phyloP scores from a whole-genome alignment of 805 yeast species.

The Brettanomyces nanus region DNA sequence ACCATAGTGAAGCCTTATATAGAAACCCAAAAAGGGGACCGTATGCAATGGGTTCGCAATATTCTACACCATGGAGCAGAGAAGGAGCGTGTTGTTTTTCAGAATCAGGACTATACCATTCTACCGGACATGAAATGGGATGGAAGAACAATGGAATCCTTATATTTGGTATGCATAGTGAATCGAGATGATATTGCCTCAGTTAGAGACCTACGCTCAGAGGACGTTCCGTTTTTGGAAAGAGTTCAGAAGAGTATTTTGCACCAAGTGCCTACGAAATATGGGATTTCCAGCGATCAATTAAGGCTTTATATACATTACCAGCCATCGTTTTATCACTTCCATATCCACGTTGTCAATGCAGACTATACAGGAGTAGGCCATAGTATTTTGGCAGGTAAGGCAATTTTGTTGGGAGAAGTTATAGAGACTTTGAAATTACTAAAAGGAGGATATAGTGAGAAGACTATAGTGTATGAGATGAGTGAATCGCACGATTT shows the following conservation, averaged over 20 bases:
- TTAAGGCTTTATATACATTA: constrained; percentile 80
- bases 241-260: constrained; percentile 37
- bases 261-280: constrained; percentile 38
- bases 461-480: constrained; percentile 53
- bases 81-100: constrained; percentile 66
- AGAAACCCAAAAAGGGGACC: constrained; percentile 61
- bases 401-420: constrained; percentile 75
- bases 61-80: constrained; percentile 79
- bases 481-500: constrained; percentile 74
- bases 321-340: constrained; percentile 94
- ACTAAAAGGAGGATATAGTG: constrained; percentile 45
- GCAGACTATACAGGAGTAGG: constrained; percentile 61
- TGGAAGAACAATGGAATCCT: constrained; percentile 52
- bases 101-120: constrained; percentile 62
- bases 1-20: constrained; percentile 66
- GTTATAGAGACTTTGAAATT: constrained; percentile 62
- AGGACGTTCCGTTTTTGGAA: constrained; percentile 53
- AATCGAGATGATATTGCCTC: constrained; percentile 61
- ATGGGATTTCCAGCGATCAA: constrained; percentile 43
- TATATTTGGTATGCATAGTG: constrained; percentile 75
- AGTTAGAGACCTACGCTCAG: constrained; percentile 59
- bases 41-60: constrained; percentile 85
- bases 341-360: constrained; percentile 86
- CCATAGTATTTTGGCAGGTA: constrained; percentile 63
- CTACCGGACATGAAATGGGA: constrained; percentile 99